Evolutionary conservation across 306 rosid species (phyloP).

Genomic region (Rubus parviflorus): DNA sequence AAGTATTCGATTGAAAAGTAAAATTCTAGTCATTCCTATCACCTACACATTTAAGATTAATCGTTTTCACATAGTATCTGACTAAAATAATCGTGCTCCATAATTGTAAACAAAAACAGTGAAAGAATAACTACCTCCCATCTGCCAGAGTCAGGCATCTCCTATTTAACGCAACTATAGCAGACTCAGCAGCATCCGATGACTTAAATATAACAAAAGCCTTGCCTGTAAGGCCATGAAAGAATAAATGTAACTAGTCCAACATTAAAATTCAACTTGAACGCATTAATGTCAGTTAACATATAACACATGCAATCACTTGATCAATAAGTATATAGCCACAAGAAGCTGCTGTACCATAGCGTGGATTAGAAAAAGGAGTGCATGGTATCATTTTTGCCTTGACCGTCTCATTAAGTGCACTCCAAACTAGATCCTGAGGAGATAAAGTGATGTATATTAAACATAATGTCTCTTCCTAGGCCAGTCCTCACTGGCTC

Average conservation of each 20-base stretch:
- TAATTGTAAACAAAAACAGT: neutral
- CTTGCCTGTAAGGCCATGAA: slow-evolving; percentile 43
- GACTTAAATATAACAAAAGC: slow-evolving; percentile 66
- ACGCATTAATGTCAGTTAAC: neutral
- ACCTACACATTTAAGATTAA: neutral
- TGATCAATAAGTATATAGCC: neutral
- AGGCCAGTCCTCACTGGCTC: slow-evolving; percentile 2
- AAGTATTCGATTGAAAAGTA: neutral
- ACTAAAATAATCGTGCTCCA: neutral
- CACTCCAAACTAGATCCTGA: slow-evolving; percentile 55
- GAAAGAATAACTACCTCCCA: slow-evolving; percentile 48
- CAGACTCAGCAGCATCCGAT: slow-evolving; percentile 43
- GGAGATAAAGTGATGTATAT: slow-evolving; percentile 19
- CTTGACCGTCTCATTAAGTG: slow-evolving; percentile 40
- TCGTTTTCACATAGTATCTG: neutral
- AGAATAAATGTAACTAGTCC: slow-evolving; percentile 16
- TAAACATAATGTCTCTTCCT: slow-evolving; percentile 1
- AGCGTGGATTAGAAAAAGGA: slow-evolving; percentile 28
- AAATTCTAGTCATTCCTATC: neutral
- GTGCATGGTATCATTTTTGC: slow-evolving; percentile 49
- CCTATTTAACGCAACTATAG: slow-evolving; percentile 33
- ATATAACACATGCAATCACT: neutral
- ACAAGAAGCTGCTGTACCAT: slow-evolving; percentile 36
- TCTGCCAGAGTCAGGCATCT: slow-evolving; percentile 54
- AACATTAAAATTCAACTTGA: neutral